Evolutionary conservation across 495 filamentous ascomycete species (phyloP).

Genomic region (Lasiosphaeria ovina): DNA sequence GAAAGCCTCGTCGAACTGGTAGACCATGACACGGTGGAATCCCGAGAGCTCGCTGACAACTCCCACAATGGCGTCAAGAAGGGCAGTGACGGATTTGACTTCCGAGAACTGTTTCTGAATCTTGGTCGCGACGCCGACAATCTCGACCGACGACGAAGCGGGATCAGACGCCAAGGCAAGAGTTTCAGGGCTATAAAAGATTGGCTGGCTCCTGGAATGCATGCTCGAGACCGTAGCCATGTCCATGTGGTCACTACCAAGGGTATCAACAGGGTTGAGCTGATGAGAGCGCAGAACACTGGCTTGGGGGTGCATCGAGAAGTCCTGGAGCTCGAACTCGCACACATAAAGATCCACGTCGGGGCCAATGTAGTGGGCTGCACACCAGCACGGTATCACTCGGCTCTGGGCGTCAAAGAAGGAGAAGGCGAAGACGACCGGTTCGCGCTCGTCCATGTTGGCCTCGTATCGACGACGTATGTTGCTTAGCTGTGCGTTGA

Average conservation of each 20-base stretch:
- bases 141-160: slow-evolving; percentile 18
- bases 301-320: slow-evolving; percentile 21
- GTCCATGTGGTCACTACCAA: slow-evolving; percentile 27
- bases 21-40: slow-evolving; percentile 27
- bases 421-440: slow-evolving; percentile 25
- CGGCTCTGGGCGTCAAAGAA: slow-evolving; percentile 23
- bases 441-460: slow-evolving; percentile 13
- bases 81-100: slow-evolving; percentile 7
- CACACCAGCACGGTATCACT: slow-evolving; percentile 26
- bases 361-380: slow-evolving; percentile 23
- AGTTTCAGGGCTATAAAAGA: slow-evolving; percentile 10
- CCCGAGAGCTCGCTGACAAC: slow-evolving; percentile 23
- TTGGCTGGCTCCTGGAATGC: slow-evolving; percentile 21
- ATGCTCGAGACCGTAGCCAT: slow-evolving; percentile 25
- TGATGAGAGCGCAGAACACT: slow-evolving; percentile 4
- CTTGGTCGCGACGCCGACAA: slow-evolving; percentile 23
- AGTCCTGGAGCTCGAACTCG: slow-evolving; percentile 30
- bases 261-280: slow-evolving; percentile 19
- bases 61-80: slow-evolving; percentile 23
- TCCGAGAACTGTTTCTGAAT: slow-evolving; percentile 25
- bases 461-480: slow-evolving; percentile 13
- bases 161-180: slow-evolving; percentile 7
- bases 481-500: slow-evolving; percentile 19
- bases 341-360: slow-evolving; percentile 23
- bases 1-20: slow-evolving; percentile 26